These are phyloP conservation scores for Aegilops tauschii DNA, from an alignment of 176 grass and related monocot genomes.

Conservation along the genomic window DNA sequence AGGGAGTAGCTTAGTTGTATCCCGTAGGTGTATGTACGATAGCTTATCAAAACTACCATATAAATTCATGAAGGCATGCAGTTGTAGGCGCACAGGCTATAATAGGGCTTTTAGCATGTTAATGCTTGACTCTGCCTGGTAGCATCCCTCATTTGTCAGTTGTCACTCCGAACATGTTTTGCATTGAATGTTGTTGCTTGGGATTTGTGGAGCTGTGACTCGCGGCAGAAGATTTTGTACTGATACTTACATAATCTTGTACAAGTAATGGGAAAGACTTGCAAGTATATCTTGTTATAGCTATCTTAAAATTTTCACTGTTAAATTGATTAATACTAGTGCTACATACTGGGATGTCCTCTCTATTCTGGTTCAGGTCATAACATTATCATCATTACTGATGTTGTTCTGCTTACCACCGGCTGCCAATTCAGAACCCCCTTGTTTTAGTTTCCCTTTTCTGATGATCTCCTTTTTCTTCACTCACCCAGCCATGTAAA, in stretches of 20 bases:
- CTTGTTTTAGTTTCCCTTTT: background rate
- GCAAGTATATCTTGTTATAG: background rate
- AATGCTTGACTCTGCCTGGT: conserved; percentile 5
- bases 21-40: background rate
- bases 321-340: background rate
- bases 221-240: background rate
- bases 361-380: background rate
- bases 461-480: background rate
- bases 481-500: background rate
- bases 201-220: background rate
- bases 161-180: conserved; percentile 1
- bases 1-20: background rate
- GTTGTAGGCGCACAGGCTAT: background rate
- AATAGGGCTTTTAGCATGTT: conserved; percentile 4
- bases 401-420: background rate
- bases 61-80: background rate
- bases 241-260: background rate
- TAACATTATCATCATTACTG: background rate
- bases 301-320: background rate
- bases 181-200: background rate
- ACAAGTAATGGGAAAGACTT: background rate
- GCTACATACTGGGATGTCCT: background rate
- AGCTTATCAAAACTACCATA: background rate
- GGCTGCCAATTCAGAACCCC: background rate
- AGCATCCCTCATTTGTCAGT: background rate